Evolutionary conservation across 176 grass and related monocot species (phyloP).

Genomic region (Triticum dicoccoides): DNA sequence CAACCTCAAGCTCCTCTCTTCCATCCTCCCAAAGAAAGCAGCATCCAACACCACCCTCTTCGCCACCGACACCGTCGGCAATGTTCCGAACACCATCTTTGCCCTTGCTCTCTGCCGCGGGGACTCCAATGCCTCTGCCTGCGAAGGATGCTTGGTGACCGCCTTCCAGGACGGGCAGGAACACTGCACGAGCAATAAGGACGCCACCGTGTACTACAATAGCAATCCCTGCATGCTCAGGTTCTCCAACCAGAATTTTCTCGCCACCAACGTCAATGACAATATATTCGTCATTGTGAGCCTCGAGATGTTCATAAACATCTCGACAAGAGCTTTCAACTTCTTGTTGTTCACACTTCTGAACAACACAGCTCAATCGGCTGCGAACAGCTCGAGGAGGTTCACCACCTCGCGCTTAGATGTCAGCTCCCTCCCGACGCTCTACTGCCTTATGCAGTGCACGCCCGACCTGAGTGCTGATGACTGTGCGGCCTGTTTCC

Average conservation of each 20-base stretch:
- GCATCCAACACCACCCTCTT: conserved; percentile 17
- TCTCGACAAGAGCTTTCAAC: background rate
- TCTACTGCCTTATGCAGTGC: conserved; percentile 56
- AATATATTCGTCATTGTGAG: background rate
- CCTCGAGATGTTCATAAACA: background rate
- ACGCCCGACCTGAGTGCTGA: conserved; percentile 31
- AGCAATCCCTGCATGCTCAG: conserved; percentile 29
- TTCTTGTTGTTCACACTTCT: background rate
- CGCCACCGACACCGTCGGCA: background rate
- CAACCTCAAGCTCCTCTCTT: conserved; percentile 35
- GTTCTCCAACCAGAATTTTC: conserved; percentile 44
- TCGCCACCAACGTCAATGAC: background rate
- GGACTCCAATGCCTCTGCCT: conserved; percentile 11
- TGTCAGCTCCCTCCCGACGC: background rate
- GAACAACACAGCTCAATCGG: conserved; percentile 13
- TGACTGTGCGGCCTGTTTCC: conserved; percentile 23
- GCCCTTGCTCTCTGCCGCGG: conserved; percentile 45
- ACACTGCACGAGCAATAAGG: background rate
- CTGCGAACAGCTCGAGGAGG: background rate
- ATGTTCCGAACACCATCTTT: background rate
- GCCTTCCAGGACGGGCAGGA: conserved; percentile 1
- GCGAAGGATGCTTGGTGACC: conserved; percentile 13
- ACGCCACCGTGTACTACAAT: conserved; percentile 8
- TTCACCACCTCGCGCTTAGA: conserved; percentile 25
- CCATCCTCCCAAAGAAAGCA: conserved; percentile 12